Evolutionary conservation across 805 yeast genomes (phyloP), one percentile per base, ranked within the genome.

Genomic region (Saturnispora serradocipensis): DNA sequence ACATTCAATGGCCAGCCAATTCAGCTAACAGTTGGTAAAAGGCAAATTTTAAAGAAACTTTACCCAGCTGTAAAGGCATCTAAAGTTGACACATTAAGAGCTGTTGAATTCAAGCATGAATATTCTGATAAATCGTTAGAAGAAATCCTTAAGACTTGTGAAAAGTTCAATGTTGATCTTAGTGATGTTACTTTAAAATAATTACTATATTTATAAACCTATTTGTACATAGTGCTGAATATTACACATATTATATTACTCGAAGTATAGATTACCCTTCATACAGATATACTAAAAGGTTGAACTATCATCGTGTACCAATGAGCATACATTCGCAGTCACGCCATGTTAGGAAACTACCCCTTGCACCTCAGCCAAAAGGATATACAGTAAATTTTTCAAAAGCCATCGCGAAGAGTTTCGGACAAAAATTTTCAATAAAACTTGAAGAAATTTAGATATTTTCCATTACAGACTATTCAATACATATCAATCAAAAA

Each of bases 21-120:
- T 38, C 71, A 76, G 51, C 63, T 88, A 49, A 72, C 70, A 3
- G 82, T 77, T 42, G 91, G 93, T 43, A 81, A 81, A 67, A 77
- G 86, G 63, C 78, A 73, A 60, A 70, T 88, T 47, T 65, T 86
- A 53, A 70, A 74, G 53, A 69, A 66, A 46, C 70, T 86, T 58
- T 83, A 71, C 62, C 78, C 80, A 10, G 69, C 69, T 36, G 84
- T 70, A 49, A 75, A 73, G 53, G 59, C 62, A 24, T 61, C 69
- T 46, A 72, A 76, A 5, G 65, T 70, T 53, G 74, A 72, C 48
- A 66, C 65, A 1, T 55, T 81, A 10, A 66, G 71, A 15, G 77
- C 74, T 63, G 74, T 70, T 46, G 65, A 72, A 46, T 85, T 83
- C 61, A 67, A 72, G 54, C 62, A 66, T 27, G 59, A 65, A 40